Percentiles rank a stretch among this genome's conserved stretches.
phyloP scores from a whole-genome alignment of 2,329 filamentous ascomycete genomes.

The Cytospora schulzeri region DNA sequence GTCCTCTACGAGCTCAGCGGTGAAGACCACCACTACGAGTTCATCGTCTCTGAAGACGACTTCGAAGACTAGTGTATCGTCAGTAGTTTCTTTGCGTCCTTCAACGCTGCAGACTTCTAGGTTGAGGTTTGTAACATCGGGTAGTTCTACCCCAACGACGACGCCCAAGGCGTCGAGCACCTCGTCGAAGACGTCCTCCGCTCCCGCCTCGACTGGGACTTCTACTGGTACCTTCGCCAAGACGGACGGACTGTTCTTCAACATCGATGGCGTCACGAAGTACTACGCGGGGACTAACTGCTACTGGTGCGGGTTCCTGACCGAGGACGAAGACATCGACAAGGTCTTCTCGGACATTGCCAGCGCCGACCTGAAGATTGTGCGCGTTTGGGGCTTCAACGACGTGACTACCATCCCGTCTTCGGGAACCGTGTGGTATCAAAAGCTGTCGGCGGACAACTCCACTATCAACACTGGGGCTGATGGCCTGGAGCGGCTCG shows the following conservation, averaged over 20 bases:
- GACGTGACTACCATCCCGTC: constrained; percentile 49
- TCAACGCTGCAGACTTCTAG: constrained; percentile 17
- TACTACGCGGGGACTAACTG: constrained; percentile 56
- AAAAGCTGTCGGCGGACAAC: constrained; percentile 49
- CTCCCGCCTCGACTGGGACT: constrained; percentile 21
- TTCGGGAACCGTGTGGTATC: constrained; percentile 49
- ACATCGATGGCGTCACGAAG: constrained; percentile 45
- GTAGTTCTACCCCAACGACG: constrained; percentile 18
- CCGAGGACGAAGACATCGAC: constrained; percentile 47
- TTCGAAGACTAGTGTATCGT: constrained; percentile 22
- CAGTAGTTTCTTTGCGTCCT: constrained; percentile 22
- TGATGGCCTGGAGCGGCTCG: constrained; percentile 64
- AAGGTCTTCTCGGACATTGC: constrained; percentile 41
- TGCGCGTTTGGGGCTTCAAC: constrained; percentile 65
- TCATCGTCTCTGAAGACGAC: constrained; percentile 6
- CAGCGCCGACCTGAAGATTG: constrained; percentile 47
- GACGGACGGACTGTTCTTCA: constrained; percentile 37
- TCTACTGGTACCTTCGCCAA: constrained; percentile 30
- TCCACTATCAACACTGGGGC: constrained; percentile 63
- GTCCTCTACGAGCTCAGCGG: constrained; percentile 6
- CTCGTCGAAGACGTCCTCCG: constrained; percentile 13
- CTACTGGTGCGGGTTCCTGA: constrained; percentile 56
- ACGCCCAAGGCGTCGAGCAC: constrained; percentile 6
- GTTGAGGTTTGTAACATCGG: constrained; percentile 13
- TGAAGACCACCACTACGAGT: too few relatives aligned